phyloP scores from a whole-genome alignment of 2,329 filamentous ascomycete species.

The Sclerotinia trifoliorum region DNA sequence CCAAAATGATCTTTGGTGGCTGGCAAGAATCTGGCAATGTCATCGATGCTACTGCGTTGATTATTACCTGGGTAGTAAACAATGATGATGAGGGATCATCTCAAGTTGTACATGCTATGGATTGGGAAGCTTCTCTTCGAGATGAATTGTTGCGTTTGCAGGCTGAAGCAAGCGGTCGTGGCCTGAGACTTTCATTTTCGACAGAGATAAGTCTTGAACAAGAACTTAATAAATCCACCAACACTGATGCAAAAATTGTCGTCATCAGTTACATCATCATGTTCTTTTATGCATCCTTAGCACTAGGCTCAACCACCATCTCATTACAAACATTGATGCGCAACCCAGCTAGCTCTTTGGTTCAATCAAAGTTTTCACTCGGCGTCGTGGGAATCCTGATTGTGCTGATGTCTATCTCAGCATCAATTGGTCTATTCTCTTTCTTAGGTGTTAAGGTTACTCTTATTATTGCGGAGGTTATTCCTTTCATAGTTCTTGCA shows the following conservation, averaged over 20 bases:
- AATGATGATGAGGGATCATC: slow-evolving; percentile 75
- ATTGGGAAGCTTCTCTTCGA: slow-evolving; percentile 83
- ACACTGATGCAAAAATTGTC: slow-evolving; percentile 96
- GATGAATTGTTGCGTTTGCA: slow-evolving; percentile 74
- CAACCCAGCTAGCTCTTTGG: slow-evolving; percentile 80
- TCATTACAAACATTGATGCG: slow-evolving; percentile 73
- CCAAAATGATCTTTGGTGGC: slow-evolving; percentile 82
- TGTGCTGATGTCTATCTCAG: slow-evolving; percentile 94
- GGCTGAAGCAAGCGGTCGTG: slow-evolving; percentile 71
- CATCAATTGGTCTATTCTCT: slow-evolving; percentile 92
- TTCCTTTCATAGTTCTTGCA: slow-evolving; percentile 93
- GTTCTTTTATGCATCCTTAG: slow-evolving; percentile 95
- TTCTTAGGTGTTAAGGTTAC: slow-evolving; percentile 91
- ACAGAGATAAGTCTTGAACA: slow-evolving; percentile 94
- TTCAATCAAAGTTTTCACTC: slow-evolving; percentile 95
- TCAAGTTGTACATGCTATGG: slow-evolving; percentile 71
- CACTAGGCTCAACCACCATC: slow-evolving; percentile 83
- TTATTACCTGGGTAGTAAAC: slow-evolving; percentile 92
- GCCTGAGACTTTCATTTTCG: slow-evolving; percentile 86
- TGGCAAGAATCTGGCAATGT: slow-evolving; percentile 65
- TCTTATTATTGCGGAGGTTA: slow-evolving; percentile 96
- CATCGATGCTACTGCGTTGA: slow-evolving; percentile 73
- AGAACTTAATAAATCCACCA: slow-evolving; percentile 96
- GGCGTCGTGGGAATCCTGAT: slow-evolving; percentile 94
- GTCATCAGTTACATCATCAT: slow-evolving; percentile 97